These are phyloP conservation scores for Citrus inodora DNA, from an alignment of 345 rosid genomes.

Conservation along the genomic window DNA sequence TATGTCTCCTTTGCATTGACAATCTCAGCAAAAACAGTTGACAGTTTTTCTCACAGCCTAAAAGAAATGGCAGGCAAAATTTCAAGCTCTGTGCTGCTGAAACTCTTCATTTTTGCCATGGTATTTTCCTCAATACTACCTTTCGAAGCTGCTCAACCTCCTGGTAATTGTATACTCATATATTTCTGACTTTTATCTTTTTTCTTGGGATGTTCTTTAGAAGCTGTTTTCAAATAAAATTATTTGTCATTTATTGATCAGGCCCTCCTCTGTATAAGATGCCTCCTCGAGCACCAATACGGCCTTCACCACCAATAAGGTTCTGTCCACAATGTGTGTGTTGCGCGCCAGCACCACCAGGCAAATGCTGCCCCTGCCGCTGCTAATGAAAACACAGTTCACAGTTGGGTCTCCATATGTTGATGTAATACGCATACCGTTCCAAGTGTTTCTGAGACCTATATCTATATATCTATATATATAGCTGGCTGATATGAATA, in stretches of 20 bases:
- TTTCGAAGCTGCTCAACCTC: neutral
- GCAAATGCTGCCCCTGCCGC: neutral
- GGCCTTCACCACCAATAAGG: neutral
- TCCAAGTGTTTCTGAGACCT: neutral
- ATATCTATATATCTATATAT: neutral
- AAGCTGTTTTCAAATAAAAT: neutral
- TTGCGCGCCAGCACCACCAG: neutral
- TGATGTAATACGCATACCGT: neutral
- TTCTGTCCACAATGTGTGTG: constrained; percentile 24
- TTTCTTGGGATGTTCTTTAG: neutral
- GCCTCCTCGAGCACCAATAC: neutral
- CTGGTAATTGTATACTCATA: neutral
- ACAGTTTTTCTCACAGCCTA: neutral
- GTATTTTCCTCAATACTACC: neutral
- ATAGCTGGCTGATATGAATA: neutral
- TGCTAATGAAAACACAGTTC: neutral
- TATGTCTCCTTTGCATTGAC: neutral
- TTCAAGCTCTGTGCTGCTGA: neutral
- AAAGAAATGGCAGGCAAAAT: neutral
- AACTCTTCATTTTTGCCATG: neutral
- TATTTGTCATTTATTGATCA: neutral
- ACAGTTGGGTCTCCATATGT: too few relatives aligned
- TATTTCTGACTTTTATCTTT: neutral
- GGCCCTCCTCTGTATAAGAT: accelerated
- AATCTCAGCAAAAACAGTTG: neutral